These are phyloP conservation scores for Chaetomium sp. DNA, from an alignment of 2,329 filamentous ascomycete species.

Conservation along the genomic window DNA sequence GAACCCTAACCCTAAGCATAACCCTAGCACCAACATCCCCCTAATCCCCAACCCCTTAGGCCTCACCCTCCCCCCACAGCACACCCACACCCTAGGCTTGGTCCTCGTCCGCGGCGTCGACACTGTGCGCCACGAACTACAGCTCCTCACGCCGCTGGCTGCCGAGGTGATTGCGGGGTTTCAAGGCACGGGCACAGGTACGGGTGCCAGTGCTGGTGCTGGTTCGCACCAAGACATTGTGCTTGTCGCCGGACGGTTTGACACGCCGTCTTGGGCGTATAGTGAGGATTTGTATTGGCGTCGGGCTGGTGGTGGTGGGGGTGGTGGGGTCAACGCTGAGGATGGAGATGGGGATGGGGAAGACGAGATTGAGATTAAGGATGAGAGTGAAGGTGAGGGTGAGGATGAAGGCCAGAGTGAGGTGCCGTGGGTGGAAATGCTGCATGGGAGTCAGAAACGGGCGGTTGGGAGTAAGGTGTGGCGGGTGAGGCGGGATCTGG, in stretches of 20 bases:
- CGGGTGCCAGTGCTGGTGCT: constrained; percentile 35
- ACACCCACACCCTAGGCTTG: constrained; percentile 55
- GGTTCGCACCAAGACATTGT: constrained; percentile 43
- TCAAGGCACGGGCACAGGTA: constrained; percentile 24
- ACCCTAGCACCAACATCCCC: constrained; percentile 40
- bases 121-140: constrained; percentile 43
- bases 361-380: background rate
- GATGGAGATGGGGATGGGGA: background rate
- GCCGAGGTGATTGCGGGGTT: constrained; percentile 19
- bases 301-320: background rate
- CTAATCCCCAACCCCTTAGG: constrained; percentile 51
- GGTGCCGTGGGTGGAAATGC: constrained; percentile 49
- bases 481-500: constrained; percentile 58
- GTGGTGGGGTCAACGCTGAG: background rate
- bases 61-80: constrained; percentile 52
- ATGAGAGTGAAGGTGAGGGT: constrained; percentile 25
- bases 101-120: constrained; percentile 68
- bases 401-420: constrained; percentile 6
- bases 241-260: constrained; percentile 61
- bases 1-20: too few species aligned
- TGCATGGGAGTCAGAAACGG: constrained; percentile 49
- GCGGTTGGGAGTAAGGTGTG: constrained; percentile 55
- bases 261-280: constrained; percentile 63
- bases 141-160: constrained; percentile 58
- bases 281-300: constrained; percentile 52